phyloP scores from a whole-genome alignment of 225 moss, liverwort and hornwort genomes.

The Physcomitrium patens region DNA sequence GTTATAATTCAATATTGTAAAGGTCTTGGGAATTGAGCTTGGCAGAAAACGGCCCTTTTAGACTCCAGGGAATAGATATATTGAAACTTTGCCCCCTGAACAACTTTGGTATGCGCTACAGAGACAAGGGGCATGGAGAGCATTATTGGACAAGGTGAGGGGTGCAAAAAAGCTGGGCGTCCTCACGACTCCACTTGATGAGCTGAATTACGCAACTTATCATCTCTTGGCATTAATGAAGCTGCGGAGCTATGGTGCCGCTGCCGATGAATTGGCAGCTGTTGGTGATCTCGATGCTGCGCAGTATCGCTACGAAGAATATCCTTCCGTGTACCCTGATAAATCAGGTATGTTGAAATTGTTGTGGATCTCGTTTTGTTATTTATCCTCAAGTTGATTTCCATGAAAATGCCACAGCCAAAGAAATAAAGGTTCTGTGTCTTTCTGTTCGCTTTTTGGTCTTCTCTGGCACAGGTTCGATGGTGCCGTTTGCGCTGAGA shows the following conservation, averaged over 20 bases:
- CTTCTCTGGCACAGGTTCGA: constrained; percentile 67
- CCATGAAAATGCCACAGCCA: neutral
- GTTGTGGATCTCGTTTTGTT: neutral
- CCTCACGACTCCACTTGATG: constrained; percentile 74
- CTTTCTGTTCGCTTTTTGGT: constrained; percentile 16
- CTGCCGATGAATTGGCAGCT: constrained; percentile 70
- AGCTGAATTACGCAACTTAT: constrained; percentile 72
- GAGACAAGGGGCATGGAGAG: constrained; percentile 96
- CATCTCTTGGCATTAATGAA: constrained; percentile 93
- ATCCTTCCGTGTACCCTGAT: constrained; percentile 74
- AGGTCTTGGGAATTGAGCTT: neutral
- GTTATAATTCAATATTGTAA: constrained; percentile 5
- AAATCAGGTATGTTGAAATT: constrained; percentile 60
- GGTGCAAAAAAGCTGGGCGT: constrained; percentile 63
- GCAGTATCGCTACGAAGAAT: constrained; percentile 77
- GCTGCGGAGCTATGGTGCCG: constrained; percentile 86
- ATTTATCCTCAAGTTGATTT: neutral
- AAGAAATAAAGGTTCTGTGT: neutral
- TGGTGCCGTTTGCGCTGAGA: constrained; percentile 94
- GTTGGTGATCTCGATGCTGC: constrained; percentile 77
- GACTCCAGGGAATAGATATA: neutral
- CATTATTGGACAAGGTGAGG: constrained; percentile 81
- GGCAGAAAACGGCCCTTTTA: constrained; percentile 5
- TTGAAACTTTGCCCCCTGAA: neutral
- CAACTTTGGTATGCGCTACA: constrained; percentile 37